Conservation (phyloP, 257 asterid genomes). For the Fraxinus cuspidata region DNA sequence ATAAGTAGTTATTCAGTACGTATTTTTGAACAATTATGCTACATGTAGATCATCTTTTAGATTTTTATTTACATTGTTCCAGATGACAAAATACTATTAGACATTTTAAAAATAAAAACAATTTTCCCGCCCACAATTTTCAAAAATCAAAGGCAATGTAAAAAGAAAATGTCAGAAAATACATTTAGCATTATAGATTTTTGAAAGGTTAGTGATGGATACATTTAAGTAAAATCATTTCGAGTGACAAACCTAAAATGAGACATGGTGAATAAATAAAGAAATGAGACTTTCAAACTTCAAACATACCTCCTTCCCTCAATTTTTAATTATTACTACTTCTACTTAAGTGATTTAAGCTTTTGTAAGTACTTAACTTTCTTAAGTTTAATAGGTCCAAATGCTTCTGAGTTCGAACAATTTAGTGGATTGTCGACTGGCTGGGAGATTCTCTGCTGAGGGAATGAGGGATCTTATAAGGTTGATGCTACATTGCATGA, state of each 20-base stretch:
- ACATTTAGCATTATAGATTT: too few species aligned
- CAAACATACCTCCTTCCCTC: neutral
- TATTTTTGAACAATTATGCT: neutral
- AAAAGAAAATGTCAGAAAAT: too few species aligned
- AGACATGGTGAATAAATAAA: neutral
- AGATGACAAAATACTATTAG: too few species aligned
- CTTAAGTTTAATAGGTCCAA: constrained; percentile 38
- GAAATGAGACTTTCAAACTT: too few species aligned
- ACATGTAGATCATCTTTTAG: too few species aligned
- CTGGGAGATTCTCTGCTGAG: constrained; percentile 58
- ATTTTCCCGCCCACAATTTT: too few species aligned
- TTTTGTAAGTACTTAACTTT: neutral
- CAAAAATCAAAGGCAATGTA: too few species aligned
- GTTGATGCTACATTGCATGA: constrained; percentile 51
- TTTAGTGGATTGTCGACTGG: constrained; percentile 52
- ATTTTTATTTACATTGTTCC: too few species aligned
- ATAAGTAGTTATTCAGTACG: neutral
- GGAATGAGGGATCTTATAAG: constrained; percentile 62
- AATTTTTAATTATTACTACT: neutral
- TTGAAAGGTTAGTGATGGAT: neutral
- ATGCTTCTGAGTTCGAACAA: constrained; percentile 34
- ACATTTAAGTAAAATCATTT: neutral
- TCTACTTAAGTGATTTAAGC: neutral
- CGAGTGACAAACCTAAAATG: neutral
- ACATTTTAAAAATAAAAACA: too few species aligned